Evolutionary conservation across 108 stramenopile genomes (phyloP), one percentile per base, ranked within the genome.

Genomic region (Thalassiosira profunda): DNA sequence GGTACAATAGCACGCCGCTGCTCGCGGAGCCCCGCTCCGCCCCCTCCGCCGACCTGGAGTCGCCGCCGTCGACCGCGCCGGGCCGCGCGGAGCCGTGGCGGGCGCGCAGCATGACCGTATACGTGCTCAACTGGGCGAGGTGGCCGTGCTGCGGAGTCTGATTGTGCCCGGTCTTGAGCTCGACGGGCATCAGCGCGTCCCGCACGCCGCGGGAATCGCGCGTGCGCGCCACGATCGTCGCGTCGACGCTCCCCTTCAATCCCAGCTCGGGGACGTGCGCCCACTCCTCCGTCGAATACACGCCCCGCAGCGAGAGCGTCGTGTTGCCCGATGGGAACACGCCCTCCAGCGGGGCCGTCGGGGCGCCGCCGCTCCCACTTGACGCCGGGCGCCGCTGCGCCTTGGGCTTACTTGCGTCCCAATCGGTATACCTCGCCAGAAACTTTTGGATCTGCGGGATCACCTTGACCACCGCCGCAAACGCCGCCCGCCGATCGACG

Each of bases 161-260:
- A 37, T 74, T 77, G 68, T 94, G 86, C 17, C 93, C 93, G 30
- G 96, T 96, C 60, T 96, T 96, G 33, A 96, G 71, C 62, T 96
- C 93, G 30, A 96, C 28, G n/a, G 86, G 76, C 74, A 94, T 74
- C 36, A 90, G 67, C 25, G 31, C 63, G 53, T 65, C 63, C 42
- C 42, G 67, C 4, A 21, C 31, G 29, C 36, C 41, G 26, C 6
- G 20, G 2, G 44, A 28, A 15, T 68, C 61, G 33, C 75, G 74
- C 6, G 85, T 90, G 5, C 56, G 58, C 1, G 89, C 84, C 44
- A 84, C 64, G 12, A 94, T 56, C 5, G 92, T 87, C 20, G 87
- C 88, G 68, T 96, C 96, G 21, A 94, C 78, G 14, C 72, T 67
- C 26, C 96, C 96, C 57, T 91, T 92, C 60, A 96, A 54, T 10